Evolutionary conservation across 495 filamentous ascomycete genomes (phyloP).

Genomic region (Ramalina peruviana): DNA sequence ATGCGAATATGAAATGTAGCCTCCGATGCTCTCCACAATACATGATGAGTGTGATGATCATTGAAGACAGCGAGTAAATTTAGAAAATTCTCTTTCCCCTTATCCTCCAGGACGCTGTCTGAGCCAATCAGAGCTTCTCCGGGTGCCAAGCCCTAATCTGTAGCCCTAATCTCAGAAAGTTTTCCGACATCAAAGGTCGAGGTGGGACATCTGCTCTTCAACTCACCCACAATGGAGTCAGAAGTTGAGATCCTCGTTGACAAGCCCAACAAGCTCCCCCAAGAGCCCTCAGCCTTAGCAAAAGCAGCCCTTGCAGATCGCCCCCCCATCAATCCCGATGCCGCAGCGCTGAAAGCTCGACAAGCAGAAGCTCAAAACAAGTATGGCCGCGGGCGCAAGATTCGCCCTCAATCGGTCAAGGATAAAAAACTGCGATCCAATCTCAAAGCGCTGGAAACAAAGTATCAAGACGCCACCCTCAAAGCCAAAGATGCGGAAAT

Average conservation of each 20-base stretch:
- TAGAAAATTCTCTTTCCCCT: too few species aligned
- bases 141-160: too few species aligned
- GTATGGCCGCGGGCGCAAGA: slow-evolving; percentile 72
- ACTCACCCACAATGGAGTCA: slow-evolving; percentile 2
- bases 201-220: too few species aligned
- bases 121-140: too few species aligned
- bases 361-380: slow-evolving; percentile 47
- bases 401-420: slow-evolving; percentile 40
- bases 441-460: slow-evolving; percentile 60
- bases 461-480: slow-evolving; percentile 65
- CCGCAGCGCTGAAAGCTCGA: slow-evolving; percentile 1
- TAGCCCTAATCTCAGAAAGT: too few species aligned
- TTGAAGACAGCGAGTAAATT: too few species aligned
- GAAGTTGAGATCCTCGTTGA: slow-evolving; percentile 1
- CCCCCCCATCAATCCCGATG: background rate
- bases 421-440: slow-evolving; percentile 86
- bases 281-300: background rate
- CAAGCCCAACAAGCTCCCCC: background rate
- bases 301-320: background rate
- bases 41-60: too few species aligned
- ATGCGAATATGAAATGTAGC: background rate
- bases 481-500: slow-evolving; percentile 92
- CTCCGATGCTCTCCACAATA: too few species aligned
- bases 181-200: too few species aligned
- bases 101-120: too few species aligned